Evolutionary conservation across 2,329 filamentous ascomycete species (phyloP), one percentile per base, ranked within the genome.

Genomic region (Penicillium italicum): DNA sequence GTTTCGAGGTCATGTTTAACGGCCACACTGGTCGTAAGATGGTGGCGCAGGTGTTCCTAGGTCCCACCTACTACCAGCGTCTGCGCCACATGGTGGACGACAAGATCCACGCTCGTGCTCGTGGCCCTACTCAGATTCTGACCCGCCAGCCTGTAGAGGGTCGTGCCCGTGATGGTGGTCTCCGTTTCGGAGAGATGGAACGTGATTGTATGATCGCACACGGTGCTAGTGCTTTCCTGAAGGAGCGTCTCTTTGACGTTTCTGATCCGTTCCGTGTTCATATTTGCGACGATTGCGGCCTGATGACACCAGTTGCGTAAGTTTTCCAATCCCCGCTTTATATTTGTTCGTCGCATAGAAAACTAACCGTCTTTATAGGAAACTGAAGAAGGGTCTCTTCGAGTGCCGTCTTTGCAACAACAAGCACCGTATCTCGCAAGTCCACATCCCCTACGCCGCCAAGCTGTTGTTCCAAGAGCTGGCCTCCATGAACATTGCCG

Each of bases 201-300:
- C 93, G 95, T 79, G 95, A 99, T 85, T 99, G 94, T 75, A 99
- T 99, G 94, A 99, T 99, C 80, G 91, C 95, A n/a, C 95, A 99
- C 74, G 94, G 94, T 72, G 94, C 95, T 4, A 93, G 91, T 52
- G 88, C 92, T 1, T 99, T 99, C 83, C 78, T 99, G 71, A 99
- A 99, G 79, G 94, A 99, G 80, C 86, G 94, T 69, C 78, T 99
- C 56, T 97, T 99, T 69, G 93, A 97, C 73, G 94, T 99, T 48
- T 96, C 91, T 50, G 94, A 99, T 79, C 93, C 94, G 36, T 99
- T 97, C 83, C 84, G 92, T 74, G 94, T 99, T 57, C 94, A 99
- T 76, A 89, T 99, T 69, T 99, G 94, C 79, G 94, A 99, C 77
- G 95, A 97, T 69, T 99, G 94, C 74, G 94, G 94, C 67, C 82